Conservation (phyloP, 2,329 filamentous ascomycete species). For the Lecanicillium sp. region DNA sequence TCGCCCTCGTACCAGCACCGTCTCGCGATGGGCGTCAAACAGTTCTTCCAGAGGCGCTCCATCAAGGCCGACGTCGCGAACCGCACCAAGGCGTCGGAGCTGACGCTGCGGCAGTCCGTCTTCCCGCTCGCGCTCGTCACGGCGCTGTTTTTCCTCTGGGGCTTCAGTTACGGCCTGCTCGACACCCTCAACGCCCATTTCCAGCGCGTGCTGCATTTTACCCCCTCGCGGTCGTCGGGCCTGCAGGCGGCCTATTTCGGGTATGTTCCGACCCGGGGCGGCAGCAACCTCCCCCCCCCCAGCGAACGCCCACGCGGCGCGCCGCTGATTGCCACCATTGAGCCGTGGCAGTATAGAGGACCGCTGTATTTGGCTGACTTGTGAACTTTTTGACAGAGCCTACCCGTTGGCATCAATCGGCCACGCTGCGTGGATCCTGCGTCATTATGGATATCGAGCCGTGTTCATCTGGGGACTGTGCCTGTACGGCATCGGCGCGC, state of each 20-base stretch:
- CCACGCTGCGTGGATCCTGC: slow-evolving; percentile 56
- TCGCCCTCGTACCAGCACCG: too few species aligned
- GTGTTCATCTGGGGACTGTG: slow-evolving; percentile 64
- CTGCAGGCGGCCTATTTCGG: slow-evolving; percentile 48
- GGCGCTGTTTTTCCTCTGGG: slow-evolving; percentile 41
- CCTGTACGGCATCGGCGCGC: slow-evolving; percentile 59
- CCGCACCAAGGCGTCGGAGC: slow-evolving; percentile 41
- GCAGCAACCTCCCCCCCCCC: slow-evolving; percentile 47
- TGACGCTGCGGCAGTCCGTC: slow-evolving; percentile 62
- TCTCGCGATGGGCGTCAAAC: slow-evolving; percentile 38
- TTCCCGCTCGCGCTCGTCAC: slow-evolving; percentile 55
- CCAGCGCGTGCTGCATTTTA: slow-evolving; percentile 39
- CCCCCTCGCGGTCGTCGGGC: slow-evolving; percentile 38
- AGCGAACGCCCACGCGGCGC: slow-evolving; percentile 24
- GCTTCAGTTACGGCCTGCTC: slow-evolving; percentile 40
- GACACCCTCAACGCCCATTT: slow-evolving; percentile 47
- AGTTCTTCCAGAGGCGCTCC: slow-evolving; percentile 39
- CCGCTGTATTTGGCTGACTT: slow-evolving; percentile 17
- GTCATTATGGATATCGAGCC: slow-evolving; percentile 58
- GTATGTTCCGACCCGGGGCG: slow-evolving; percentile 35
- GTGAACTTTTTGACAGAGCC: slow-evolving; percentile 33
- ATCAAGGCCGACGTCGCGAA: slow-evolving; percentile 37
- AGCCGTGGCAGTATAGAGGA: slow-evolving; percentile 25
- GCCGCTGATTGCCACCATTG: slow-evolving; percentile 26
- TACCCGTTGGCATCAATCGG: slow-evolving; percentile 67